A percentile compares a stretch with the other conserved stretches of the same genome.
Conservation (phyloP, 805 yeast genomes). For the Scheffersomyces lignosus region DNA sequence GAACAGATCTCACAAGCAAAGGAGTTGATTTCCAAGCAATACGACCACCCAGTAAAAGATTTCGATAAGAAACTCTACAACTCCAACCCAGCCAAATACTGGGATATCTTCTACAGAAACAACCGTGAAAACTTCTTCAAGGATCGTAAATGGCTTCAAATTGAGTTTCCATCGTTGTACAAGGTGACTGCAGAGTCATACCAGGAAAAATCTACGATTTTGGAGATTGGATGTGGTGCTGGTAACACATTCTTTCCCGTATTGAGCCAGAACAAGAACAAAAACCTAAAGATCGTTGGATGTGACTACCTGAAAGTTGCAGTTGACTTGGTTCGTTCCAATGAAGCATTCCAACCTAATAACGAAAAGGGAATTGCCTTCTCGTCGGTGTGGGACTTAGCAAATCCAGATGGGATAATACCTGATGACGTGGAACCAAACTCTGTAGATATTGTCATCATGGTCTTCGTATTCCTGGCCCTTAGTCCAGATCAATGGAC, state of each 20-base stretch:
- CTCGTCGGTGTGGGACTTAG: conserved; percentile 95
- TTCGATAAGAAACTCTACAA: conserved; percentile 80
- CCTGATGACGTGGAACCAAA: conserved; percentile 84
- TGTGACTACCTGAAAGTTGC: conserved; percentile 91
- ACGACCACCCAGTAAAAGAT: conserved; percentile 81
- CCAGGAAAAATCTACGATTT: conserved; percentile 67
- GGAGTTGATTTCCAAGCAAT: conserved; percentile 70
- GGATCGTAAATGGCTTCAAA: conserved; percentile 93
- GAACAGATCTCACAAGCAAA: conserved; percentile 79
- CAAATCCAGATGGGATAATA: conserved; percentile 66
- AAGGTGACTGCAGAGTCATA: conserved; percentile 68
- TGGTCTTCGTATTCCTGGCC: conserved; percentile 94
- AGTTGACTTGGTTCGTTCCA: conserved; percentile 73
- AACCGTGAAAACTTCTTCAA: conserved; percentile 93
- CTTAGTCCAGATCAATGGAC: conserved; percentile 90
- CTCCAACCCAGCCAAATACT: conserved; percentile 84
- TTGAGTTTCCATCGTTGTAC: conserved; percentile 87
- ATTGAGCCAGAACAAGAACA: conserved; percentile 76
- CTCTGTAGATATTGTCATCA: conserved; percentile 87
- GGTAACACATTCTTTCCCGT: conserved; percentile 96
- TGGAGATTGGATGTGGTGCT: conserved; percentile 98
- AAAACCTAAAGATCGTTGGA: conserved; percentile 70
- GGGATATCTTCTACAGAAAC: conserved; percentile 93
- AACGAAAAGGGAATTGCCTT: conserved; percentile 52
- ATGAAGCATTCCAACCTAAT: conserved; percentile 58